Evolutionary conservation across 139 green algal species (phyloP).

Genomic region (Pleodorina starrii): DNA sequence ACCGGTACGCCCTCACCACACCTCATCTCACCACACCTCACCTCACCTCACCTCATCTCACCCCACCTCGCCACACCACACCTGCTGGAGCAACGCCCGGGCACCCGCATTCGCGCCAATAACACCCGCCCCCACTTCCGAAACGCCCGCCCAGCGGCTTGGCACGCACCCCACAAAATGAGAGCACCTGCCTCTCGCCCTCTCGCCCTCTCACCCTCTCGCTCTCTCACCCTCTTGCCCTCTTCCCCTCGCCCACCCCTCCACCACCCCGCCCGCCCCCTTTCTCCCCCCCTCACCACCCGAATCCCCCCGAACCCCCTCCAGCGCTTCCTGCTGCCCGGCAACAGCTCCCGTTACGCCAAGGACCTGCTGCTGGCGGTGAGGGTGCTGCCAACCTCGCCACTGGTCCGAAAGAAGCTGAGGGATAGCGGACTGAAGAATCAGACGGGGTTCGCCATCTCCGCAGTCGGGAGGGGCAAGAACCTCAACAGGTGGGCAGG

Average conservation of each 20-base stretch:
- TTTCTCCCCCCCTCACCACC: neutral
- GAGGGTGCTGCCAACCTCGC: conserved; percentile 46
- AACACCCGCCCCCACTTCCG: no score
- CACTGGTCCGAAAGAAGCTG: neutral
- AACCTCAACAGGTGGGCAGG: neutral
- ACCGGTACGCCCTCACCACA: no score
- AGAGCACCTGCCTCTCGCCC: no score
- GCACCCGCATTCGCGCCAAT: no score
- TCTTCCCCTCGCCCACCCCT: no score
- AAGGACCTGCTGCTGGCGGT: conserved; percentile 68
- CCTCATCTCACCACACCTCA: no score
- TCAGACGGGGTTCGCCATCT: neutral
- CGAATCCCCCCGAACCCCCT: neutral
- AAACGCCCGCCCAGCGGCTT: no score
- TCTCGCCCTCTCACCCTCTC: neutral
- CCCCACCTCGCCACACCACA: no score
- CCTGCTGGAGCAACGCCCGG: no score
- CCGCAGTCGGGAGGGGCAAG: neutral
- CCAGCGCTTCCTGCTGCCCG: conserved; percentile 50
- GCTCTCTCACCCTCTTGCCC: neutral
- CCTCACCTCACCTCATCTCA: no score
- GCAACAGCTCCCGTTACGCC: conserved; percentile 50
- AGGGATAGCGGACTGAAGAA: neutral
- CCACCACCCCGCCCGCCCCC: neutral
- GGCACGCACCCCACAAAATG: no score